Base-by-base conservation (phyloP, 306 rosid genomes). In the Bauhinia variegata region DNA sequence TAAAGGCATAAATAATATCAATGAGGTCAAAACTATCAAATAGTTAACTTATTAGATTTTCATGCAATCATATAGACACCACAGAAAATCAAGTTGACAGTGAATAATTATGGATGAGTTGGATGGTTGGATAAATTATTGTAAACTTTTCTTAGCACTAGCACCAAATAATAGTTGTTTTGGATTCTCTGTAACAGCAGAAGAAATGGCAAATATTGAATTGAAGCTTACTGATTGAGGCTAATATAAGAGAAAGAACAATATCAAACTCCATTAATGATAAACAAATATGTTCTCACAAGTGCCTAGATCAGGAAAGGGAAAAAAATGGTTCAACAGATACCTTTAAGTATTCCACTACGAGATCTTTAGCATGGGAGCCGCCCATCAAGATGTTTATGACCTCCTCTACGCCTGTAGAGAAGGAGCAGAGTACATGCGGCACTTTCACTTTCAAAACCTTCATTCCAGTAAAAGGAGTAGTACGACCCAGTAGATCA, bases 391-490 rank as follows among this genome's bases (percentile, higher is more conserved):
- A 3, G 46, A 56, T 55, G 56, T 17, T 17, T 12, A 68, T 32
- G 37, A 46, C 36, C 18, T 68, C 36, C 18, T 68, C 19, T 4
- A 7, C 64, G 31, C 56, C 65, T 1, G 31, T 31, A 43, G 47
- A 55, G 36, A 56, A 6, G 48, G 65, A 33, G 48, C 38, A 9
- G 34, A 17, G 55, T 12, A 13, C 56, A n/a, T 31, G 23, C 4
- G 37, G 59, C 38, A 47, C 31, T 34, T 34, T 48, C 3, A 70
- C 28, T 58, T 58, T 46, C 1, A 70, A 70, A 58, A n/a, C n/a
- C 36, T 70, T 48, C 66, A 47, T 17, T 15, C 39, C 33, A 48
- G 67, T 46, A 36, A 70, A 58, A 33, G 57, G 75, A 37, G 67
- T 57, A 18, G 75, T 66, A 2, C 6, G 2, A 0, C 15, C 2